A percentile compares a stretch with the other conserved stretches of the same genome.
Evolutionary conservation across 176 grass and related monocot species (phyloP).

Genomic region (Zizania latifolia): DNA sequence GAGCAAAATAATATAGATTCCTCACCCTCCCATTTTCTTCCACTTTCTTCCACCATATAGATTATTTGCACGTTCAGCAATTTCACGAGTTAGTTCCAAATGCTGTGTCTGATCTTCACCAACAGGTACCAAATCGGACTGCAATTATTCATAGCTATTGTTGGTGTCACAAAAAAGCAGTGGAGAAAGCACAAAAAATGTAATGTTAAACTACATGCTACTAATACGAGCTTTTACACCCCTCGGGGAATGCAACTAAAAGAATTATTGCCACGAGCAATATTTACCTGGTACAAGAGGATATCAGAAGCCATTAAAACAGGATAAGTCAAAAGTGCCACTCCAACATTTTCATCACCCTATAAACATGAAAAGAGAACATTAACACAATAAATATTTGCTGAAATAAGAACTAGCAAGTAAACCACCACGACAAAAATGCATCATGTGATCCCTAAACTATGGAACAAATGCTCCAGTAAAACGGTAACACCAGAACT

Average conservation of each 20-base stretch:
- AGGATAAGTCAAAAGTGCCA: conserved; percentile 91
- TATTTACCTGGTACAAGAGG: conserved; percentile 90
- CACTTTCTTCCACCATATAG: conserved; percentile 89
- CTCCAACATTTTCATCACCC: conserved; percentile 99
- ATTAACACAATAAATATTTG: neutral
- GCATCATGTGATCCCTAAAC: too few relatives aligned
- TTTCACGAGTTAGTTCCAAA: conserved; percentile 94
- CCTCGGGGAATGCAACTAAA: neutral
- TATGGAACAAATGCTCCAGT: too few relatives aligned
- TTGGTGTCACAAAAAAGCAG: neutral
- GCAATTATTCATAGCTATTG: conserved; percentile 25
- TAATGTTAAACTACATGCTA: conserved; percentile 10
- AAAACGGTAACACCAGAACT: conserved; percentile 4
- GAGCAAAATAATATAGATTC: neutral
- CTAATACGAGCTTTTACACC: neutral
- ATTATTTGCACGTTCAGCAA: conserved; percentile 87
- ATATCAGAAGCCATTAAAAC: conserved; percentile 99
- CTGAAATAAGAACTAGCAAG: neutral
- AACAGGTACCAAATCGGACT: conserved; percentile 99
- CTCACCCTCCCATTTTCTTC: conserved; percentile 96
- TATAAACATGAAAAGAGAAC: conserved; percentile 26
- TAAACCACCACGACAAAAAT: neutral
- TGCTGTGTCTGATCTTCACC: conserved; percentile 99
- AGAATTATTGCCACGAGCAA: conserved; percentile 6
- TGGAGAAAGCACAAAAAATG: conserved; percentile 9